Conservation (phyloP, 1,139 yeast genomes). For the Debaryomyces fabryi region DNA sequence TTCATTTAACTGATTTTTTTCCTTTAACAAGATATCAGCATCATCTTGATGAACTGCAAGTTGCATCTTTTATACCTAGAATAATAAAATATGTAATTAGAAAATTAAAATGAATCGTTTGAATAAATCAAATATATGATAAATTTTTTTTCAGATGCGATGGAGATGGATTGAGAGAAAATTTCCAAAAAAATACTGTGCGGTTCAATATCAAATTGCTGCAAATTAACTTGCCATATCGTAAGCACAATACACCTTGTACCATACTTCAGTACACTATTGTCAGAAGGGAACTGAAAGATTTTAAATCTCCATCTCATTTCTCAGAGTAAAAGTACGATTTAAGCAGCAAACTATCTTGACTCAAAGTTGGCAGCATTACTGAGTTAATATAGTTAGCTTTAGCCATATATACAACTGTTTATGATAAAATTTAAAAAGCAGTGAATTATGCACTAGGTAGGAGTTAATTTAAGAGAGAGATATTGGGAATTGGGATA, state of each 20-base stretch:
- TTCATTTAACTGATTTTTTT: conserved; percentile 68
- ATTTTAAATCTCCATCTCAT: neutral
- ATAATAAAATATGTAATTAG: conserved; percentile 1
- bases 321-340: neutral
- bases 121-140: conserved; percentile 2
- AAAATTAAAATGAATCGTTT: neutral
- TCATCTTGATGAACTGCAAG: conserved; percentile 70
- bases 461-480: neutral
- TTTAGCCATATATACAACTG: too few species aligned
- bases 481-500: neutral
- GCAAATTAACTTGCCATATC: neutral
- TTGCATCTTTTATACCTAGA: conserved; percentile 43
- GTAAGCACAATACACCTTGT: neutral
- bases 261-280: neutral
- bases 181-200: conserved; percentile 4
- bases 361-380: neutral
- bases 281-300: neutral
- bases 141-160: conserved; percentile 8
- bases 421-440: too few species aligned
- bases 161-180: conserved; percentile 8
- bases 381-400: neutral
- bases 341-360: neutral
- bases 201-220: conserved; percentile 2
- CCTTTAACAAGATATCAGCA: conserved; percentile 71
- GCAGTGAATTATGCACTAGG: neutral